A percentile compares a stretch with the other conserved stretches of the same genome.
Conservation (phyloP, 2,329 filamentous ascomycete species). For the Calycina herbarum region DNA sequence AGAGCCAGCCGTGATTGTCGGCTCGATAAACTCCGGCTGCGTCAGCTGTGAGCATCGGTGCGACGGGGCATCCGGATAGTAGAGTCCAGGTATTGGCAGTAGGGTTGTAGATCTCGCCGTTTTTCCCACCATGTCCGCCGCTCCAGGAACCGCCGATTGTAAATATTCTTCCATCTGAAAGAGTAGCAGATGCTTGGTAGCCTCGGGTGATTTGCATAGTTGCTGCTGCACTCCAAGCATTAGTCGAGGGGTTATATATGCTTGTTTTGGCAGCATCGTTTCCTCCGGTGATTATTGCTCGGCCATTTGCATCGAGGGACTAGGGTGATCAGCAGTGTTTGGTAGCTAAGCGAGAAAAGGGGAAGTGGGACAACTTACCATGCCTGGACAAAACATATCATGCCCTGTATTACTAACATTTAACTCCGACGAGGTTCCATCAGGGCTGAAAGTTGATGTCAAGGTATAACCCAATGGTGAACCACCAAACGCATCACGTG, state of each 20-base stretch:
- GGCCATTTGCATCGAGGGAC: slow-evolving; percentile 43
- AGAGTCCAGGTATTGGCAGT: slow-evolving; percentile 47
- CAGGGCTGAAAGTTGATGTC: slow-evolving; percentile 38
- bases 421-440: slow-evolving; percentile 28
- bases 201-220: slow-evolving; percentile 51
- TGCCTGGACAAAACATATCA: slow-evolving; percentile 60
- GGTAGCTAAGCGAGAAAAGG: slow-evolving; percentile 4
- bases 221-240: slow-evolving; percentile 42
- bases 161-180: slow-evolving; percentile 56
- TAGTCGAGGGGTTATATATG: slow-evolving; percentile 39
- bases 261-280: slow-evolving; percentile 49
- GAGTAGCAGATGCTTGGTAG: slow-evolving; percentile 52
- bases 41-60: slow-evolving; percentile 52
- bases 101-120: slow-evolving; percentile 56
- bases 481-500: slow-evolving; percentile 11
- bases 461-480: slow-evolving; percentile 34
- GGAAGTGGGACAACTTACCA: slow-evolving; percentile 37
- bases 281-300: slow-evolving; percentile 55
- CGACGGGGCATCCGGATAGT: slow-evolving; percentile 45
- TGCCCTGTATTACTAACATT: slow-evolving; percentile 46
- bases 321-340: neutral
- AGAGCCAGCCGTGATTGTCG: slow-evolving; percentile 54
- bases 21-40: slow-evolving; percentile 44
- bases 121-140: slow-evolving; percentile 51
- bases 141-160: slow-evolving; percentile 57